Base-by-base conservation (phyloP, 2,329 filamentous ascomycete species). In the Botryotinia narcissicola region DNA sequence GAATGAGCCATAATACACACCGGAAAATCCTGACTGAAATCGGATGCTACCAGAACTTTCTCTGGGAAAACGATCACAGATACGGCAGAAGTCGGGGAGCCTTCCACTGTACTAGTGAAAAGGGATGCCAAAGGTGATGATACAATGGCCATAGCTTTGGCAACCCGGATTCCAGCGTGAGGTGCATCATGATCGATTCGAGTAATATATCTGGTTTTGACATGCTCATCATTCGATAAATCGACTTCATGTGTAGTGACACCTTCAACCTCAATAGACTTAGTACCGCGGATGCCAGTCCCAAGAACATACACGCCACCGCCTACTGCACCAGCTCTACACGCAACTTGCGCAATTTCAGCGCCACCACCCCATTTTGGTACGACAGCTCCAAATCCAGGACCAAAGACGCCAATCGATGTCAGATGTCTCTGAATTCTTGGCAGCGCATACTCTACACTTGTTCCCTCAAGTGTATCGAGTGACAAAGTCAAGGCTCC, bases 291-390 rank as follows among this genome's bases (percentile, higher is more conserved):
- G 71, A 96, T 84, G 16, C 90, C 90, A 67, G 91, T 91, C 61
- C 90, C 92, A 25, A 98, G 88, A 81, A 97, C 93, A 83, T 98
- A 98, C 5, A 97, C 89, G 18, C 91, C 93, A 66, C 96, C 96
- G 51, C 95, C 95, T 10, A 99, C 96, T 32, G 95, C 95, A 75
- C 91, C 91, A 57, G 95, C 94, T 77, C 95, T 92, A 81, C 96
- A 98, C 7, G 91, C 93, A 37, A 97, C 94, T 84, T 99, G 95
- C 44, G 93, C 90, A 74, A 98, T 90, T 83, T 99, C 95, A 46
- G 94, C 92, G 64, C 92, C 86, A 42, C 95, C 94, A 64, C 95
- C 95, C 91, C 94, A 99, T 85, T 97, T 98, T 35, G 95, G 92
- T 77, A 97, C 89, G 20, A 99, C 90, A 64, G 94, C 93, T 70